phyloP scores from a whole-genome alignment of 1,139 yeast genomes.

The Neolecta irregularis region DNA sequence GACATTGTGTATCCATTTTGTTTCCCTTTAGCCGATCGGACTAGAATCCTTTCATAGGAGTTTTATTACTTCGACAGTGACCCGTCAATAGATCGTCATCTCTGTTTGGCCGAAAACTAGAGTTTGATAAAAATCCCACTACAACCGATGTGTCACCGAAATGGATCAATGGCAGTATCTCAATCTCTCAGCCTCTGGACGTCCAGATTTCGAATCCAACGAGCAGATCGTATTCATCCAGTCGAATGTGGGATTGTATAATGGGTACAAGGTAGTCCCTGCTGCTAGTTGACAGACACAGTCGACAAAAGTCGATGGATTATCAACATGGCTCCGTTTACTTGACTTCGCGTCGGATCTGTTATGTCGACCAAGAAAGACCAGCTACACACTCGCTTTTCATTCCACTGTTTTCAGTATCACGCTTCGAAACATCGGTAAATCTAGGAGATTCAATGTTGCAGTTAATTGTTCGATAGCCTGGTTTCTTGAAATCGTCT shows the following conservation, averaged over 20 bases:
- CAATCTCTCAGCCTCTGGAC: conserved; percentile 32
- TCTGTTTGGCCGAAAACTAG: too few species aligned
- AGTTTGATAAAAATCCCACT: too few species aligned
- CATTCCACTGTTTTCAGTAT: conserved; percentile 35
- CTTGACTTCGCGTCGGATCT: conserved; percentile 54
- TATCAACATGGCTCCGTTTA: conserved; percentile 68
- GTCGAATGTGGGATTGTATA: conserved; percentile 24
- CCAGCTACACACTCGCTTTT: conserved; percentile 34
- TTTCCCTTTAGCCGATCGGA: too few species aligned
- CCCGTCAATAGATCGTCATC: too few species aligned
- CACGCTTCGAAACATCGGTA: conserved; percentile 33
- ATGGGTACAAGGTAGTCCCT: conserved; percentile 18
- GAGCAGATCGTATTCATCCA: conserved; percentile 31
- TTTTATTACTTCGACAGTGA: too few species aligned
- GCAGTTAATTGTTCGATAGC: conserved; percentile 7
- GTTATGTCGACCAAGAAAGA: conserved; percentile 47
- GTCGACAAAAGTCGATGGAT: conserved; percentile 43
- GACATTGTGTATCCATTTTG: too few species aligned
- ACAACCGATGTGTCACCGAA: not conserved
- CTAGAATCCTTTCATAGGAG: too few species aligned
- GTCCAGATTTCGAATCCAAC: conserved; percentile 31
- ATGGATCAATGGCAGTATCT: conserved; percentile 28
- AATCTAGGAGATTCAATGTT: conserved; percentile 20
- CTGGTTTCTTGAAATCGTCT: conserved; percentile 58
- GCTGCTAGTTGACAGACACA: conserved; percentile 23